Evolutionary conservation across 805 yeast genomes (phyloP), one percentile per base, ranked within the genome.

Genomic region (Yarrowia sp.): DNA sequence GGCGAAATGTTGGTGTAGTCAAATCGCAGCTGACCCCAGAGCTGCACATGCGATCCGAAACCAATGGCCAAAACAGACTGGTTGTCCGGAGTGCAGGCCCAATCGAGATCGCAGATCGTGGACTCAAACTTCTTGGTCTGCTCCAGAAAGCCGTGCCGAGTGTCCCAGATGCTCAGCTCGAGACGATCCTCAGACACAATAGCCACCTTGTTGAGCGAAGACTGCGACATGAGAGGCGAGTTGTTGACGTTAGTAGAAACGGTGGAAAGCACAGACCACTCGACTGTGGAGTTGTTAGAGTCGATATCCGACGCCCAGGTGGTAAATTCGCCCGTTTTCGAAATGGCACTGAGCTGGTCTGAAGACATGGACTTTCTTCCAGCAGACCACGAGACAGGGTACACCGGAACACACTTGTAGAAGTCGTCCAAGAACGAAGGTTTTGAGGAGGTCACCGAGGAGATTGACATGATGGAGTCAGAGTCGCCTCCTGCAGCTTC

Each of bases 1-100:
- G 96, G 93, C 0, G 84, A 79, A 21, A 80, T 78, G 68, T 90
- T 89, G 1, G 97, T 90, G 70, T 92, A 93, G 69, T 92, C 97
- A 71, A 87, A 90, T 62, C 97, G 80, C 64, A 90, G 75, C 72
- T 91, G 96, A 0, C 96, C 85, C 70, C 86, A 91, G 14, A 91
- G 74, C 1, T 86, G 70, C 0, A 88, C 88, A 63, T 78, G 77
- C 9, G 81, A 75, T 6, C 78, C 75, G 67, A 90, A 92, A 0
- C 97, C 97, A 36, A 91, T 84, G 0, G 96, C 87, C 29, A 92
- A 76, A 6, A 92, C 82, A 41, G 91, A 87, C 69, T 85, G 89
- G 33, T 83, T 81, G 63, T 76, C 79, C 12, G 77, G 78, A 1
- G 86, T 84, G 60, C 86, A 81, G 0, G 96, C 88, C 97, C 97